A percentile compares a stretch with the other conserved stretches of the same genome.
Conservation (phyloP, 2,329 filamentous ascomycete genomes). For the Byssoonygena ceratinophila region DNA sequence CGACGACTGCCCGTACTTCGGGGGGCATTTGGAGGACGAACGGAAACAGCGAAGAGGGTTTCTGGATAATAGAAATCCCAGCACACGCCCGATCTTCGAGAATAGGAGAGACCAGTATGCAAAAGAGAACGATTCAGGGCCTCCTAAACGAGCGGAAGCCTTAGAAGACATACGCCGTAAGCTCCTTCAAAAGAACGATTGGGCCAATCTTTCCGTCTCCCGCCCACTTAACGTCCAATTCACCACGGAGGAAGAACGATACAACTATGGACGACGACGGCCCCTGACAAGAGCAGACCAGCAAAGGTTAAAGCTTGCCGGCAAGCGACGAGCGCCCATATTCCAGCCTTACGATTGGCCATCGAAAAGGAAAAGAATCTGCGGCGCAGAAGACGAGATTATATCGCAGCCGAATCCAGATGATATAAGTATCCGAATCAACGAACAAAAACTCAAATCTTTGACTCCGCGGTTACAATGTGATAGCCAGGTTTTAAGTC, state of each 20-base stretch:
- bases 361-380: conserved; percentile 8
- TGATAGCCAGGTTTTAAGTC: conserved; percentile 9
- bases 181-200: conserved; percentile 29
- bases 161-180: conserved; percentile 25
- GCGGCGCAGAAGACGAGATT: conserved; percentile 20
- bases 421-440: conserved; percentile 19
- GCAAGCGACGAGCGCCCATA: neutral
- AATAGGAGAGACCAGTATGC: no score
- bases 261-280: conserved; percentile 22
- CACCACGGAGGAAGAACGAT: conserved; percentile 4
- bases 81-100: neutral
- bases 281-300: conserved; percentile 26
- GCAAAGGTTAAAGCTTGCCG: conserved; percentile 18
- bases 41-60: neutral
- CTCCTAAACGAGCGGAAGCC: neutral
- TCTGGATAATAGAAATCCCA: neutral
- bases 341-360: conserved; percentile 2
- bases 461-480: conserved; percentile 15
- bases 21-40: neutral
- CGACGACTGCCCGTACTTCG: neutral
- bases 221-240: conserved; percentile 27
- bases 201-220: conserved; percentile 28
- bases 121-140: neutral
- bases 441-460: neutral
- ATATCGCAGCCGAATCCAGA: conserved; percentile 9